A percentile compares a stretch with the other conserved stretches of the same genome.
Conservation (phyloP, 805 yeast genomes). For the Kockiozyma suomiensis region DNA sequence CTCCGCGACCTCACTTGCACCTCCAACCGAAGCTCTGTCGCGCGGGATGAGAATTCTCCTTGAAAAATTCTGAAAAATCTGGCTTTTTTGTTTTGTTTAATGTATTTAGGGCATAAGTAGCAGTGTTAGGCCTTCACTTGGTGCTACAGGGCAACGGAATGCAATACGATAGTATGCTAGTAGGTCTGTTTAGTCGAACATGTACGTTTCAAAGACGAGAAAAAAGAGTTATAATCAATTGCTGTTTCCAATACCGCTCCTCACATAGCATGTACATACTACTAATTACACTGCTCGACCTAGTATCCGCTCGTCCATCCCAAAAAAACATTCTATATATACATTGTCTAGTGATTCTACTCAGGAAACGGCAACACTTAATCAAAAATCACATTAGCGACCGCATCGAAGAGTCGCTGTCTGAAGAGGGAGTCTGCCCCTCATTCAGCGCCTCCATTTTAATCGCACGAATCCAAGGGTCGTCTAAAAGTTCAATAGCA, state of each 20-base stretch:
- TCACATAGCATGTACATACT: no score
- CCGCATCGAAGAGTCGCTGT: constrained; percentile 20
- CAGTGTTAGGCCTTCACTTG: no score
- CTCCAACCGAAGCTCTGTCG: background rate
- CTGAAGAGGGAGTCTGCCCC: constrained; percentile 29
- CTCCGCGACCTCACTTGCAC: background rate
- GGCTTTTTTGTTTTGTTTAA: background rate
- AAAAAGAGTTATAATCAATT: no score
- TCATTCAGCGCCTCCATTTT: constrained; percentile 26
- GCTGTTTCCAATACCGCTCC: no score
- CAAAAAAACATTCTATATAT: no score
- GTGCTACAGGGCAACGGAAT: no score
- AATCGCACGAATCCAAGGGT: constrained; percentile 74
- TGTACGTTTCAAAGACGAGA: no score
- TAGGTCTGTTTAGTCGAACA: no score
- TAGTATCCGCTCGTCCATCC: no score
- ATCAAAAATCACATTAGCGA: background rate
- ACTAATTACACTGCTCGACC: no score
- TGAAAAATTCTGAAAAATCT: background rate
- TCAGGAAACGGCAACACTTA: background rate
- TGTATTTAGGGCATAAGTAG: background rate
- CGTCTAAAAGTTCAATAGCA: constrained; percentile 81
- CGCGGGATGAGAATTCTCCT: constrained; percentile 1
- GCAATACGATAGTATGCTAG: no score
- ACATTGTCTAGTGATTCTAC: no score